A percentile compares a stretch with the other conserved stretches of the same genome.
These are phyloP conservation scores for Lasiodiplodia citricola DNA, from an alignment of 2,329 filamentous ascomycete genomes.

Conservation along the genomic window DNA sequence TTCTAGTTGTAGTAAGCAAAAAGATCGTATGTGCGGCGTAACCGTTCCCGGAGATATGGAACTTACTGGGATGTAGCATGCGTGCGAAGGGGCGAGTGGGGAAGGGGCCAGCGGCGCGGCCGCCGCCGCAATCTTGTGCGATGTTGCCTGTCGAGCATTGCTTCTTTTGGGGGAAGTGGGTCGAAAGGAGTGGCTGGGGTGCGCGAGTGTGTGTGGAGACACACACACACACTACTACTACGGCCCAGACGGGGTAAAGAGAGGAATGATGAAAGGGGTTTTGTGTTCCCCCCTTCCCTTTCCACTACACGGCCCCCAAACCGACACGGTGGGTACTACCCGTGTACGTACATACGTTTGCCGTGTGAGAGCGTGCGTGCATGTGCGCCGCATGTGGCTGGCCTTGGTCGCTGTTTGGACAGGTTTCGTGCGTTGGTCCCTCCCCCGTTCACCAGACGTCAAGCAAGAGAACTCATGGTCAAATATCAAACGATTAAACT, in stretches of 20 bases:
- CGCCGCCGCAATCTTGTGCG: background rate
- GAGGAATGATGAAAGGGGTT: background rate
- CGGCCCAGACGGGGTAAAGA: background rate
- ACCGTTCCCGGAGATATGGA: background rate
- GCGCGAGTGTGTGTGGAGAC: no score
- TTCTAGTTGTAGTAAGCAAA: background rate
- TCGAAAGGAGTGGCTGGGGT: background rate
- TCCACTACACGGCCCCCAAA: no score
- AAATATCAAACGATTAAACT: conserved; percentile 1
- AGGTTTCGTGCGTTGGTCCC: conserved; percentile 23
- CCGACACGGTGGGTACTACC: background rate
- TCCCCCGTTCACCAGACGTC: conserved; percentile 7
- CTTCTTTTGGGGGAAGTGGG: background rate
- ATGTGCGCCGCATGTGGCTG: conserved; percentile 11
- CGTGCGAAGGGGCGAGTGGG: conserved; percentile 1
- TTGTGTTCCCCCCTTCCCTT: background rate
- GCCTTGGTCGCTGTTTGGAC: conserved; percentile 3
- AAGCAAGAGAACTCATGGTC: background rate
- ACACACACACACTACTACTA: no score
- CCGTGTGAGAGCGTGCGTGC: background rate
- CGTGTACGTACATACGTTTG: no score
- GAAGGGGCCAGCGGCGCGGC: background rate
- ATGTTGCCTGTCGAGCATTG: conserved; percentile 24
- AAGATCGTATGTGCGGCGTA: background rate
- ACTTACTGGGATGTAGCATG: conserved; percentile 12